Evolutionary conservation across 306 rosid genomes (phyloP), one percentile per base, ranked within the genome.

Genomic region (Oemleria cerasiformis): DNA sequence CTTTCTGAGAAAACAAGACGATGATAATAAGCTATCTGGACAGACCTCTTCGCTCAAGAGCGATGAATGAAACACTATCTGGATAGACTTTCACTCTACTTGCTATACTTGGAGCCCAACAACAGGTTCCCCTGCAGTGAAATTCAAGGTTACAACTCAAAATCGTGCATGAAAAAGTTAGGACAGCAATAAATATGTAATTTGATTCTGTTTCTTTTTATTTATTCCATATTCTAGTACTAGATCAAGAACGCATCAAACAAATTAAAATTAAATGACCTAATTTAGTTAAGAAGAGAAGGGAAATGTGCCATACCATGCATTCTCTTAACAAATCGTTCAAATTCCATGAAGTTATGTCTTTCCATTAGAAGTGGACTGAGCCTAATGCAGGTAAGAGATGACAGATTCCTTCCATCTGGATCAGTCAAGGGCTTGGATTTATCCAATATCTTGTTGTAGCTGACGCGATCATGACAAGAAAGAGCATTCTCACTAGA

Each of bases 241-340:
- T 5, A 12, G 62, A 57, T 23, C 62, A 57, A 20, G 36, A 56
- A 56, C 6, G 59, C 63, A 30, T 58, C 41, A 58, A 58, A n/a
- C n/a, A n/a, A n/a, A n/a, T n/a, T n/a, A n/a, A n/a, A n/a, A n/a
- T n/a, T n/a, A n/a, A n/a, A 9, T 38, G 38, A 14, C 16, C 8
- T 2, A 15, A 9, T 56, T 43, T 9, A 8, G 19, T 8, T 2
- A 17, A 15, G n/a, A 16, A 16, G 20, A 50, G 44, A 66, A 23
- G 36, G 36, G 36, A 30, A 4, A 30, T 30, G 70, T 60, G 63
- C 59, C 80, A 73, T 85, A 94, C 99, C 99, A 8, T 91, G 99
- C 99, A 94, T 94, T 85, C 89, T 89, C 91, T 86, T 89, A 74
- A 91, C 86, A 83, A 94, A 91, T 70, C 87, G 86, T 68, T 91